Evolutionary conservation across 148 eudicot genomes (phyloP).

Genomic region (Vaccinium corymbosum): DNA sequence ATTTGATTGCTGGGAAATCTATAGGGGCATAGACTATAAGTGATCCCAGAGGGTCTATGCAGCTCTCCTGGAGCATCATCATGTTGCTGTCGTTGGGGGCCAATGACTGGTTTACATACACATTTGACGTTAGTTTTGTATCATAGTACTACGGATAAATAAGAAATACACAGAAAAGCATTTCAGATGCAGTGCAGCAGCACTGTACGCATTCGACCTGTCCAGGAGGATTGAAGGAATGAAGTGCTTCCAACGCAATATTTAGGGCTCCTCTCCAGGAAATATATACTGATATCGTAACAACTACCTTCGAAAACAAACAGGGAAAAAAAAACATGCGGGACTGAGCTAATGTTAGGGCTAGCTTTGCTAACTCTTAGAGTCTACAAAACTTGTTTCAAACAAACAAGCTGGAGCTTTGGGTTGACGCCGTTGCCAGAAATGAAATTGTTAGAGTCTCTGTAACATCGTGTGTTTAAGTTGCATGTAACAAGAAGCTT

Average conservation of each 20-base stretch:
- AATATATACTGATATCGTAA: not conserved
- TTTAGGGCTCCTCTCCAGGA: not conserved
- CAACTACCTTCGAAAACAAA: not conserved
- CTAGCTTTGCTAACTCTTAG: not conserved
- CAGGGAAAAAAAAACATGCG: not conserved
- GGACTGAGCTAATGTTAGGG: not conserved
- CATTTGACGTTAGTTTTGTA: not conserved
- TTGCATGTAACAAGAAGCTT: not conserved
- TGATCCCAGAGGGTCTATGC: conserved; percentile 33
- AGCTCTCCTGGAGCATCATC: conserved; percentile 48
- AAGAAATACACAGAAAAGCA: not conserved
- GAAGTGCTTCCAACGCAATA: not conserved
- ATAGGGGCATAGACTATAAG: conserved; percentile 44
- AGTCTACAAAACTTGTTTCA: not conserved
- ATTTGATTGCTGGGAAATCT: conserved; percentile 18
- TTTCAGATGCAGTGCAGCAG: not conserved
- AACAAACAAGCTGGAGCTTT: not conserved
- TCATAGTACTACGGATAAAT: not conserved
- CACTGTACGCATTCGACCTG: not conserved
- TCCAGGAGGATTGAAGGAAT: not conserved
- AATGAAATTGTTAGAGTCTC: not conserved
- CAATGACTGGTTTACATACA: conserved; percentile 29
- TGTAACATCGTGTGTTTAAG: not conserved
- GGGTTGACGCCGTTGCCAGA: not conserved
- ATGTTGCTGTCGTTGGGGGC: conserved; percentile 23